Base-by-base conservation (phyloP, 2,329 filamentous ascomycete genomes). In the Fusarium decemcellulare region DNA sequence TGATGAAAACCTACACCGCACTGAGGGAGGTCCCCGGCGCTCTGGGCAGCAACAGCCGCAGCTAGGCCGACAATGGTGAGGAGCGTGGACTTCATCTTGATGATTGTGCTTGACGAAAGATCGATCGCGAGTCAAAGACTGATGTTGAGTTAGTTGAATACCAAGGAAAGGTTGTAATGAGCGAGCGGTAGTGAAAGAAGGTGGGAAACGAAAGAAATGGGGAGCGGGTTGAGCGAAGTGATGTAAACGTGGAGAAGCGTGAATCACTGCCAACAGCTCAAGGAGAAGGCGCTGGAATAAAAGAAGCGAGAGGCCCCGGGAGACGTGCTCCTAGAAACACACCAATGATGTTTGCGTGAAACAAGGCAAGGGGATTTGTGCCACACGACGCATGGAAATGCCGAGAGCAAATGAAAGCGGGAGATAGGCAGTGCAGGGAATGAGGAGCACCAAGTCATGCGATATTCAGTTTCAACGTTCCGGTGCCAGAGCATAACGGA, bases 1-100 rank as follows among this genome's bases (percentile, higher is more conserved):
- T 16, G 10, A 3, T 16, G 23, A 8, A 52, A 10, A 67, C 87
- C 83, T 85, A 89, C 87, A 77, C 83, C 86, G 72, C 87, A 90
- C 16, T 75, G 61, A 36, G 86, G 82, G 53, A 88, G 83, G 59
- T 78, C 76, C 61, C 76, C 56, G 48, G 79, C 54, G 65, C 80
- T 74, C 75, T 86, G 84, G 42, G 81, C 84, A 16, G 77, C 77
- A 65, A 74, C 81, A 42, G 81, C 74, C 50, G 81, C 78, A 67
- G 80, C 80, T 59, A 84, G 74, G 68, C 81, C 75, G 76, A 80
- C 80, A 73, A 84, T 70, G 65, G 84, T 73, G 71, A 86, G 72
- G 71, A 83, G 67, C 61, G 79, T 75, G 59, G 80, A 79, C 84
- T 87, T 88, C 86, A 88, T 88, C 71, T 82, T 86, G 81, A 75